Conservation (phyloP, 331 rosid species). For the Ulmus americana region DNA sequence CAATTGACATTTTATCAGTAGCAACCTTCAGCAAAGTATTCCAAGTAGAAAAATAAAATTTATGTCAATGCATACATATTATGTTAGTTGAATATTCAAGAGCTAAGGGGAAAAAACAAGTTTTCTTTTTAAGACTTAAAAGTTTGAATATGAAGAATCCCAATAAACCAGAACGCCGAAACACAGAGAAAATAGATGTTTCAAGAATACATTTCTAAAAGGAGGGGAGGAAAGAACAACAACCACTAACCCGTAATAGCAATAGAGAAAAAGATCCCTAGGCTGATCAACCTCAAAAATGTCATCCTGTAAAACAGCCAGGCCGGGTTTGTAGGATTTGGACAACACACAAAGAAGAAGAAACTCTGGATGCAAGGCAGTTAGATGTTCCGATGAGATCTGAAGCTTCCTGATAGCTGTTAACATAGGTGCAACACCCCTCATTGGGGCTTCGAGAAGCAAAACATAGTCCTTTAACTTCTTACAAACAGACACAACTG, state of each 20-base stretch:
- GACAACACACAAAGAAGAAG: conserved; percentile 79
- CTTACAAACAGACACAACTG: conserved; percentile 77
- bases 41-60: neutral
- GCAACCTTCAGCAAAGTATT: neutral
- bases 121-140: neutral
- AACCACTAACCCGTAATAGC: conserved; percentile 78
- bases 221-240: conserved; percentile 10
- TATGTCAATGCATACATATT: neutral
- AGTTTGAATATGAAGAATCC: neutral
- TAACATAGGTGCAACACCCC: conserved; percentile 75
- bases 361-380: conserved; percentile 76
- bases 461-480: conserved; percentile 66
- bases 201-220: neutral
- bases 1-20: neutral
- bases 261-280: conserved; percentile 76
- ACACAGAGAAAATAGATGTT: neutral
- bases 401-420: conserved; percentile 69
- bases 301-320: conserved; percentile 66
- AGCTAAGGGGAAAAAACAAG: neutral
- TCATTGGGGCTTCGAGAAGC: conserved; percentile 65
- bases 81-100: neutral
- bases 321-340: conserved; percentile 77
- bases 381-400: conserved; percentile 61
- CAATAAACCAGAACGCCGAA: neutral
- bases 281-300: conserved; percentile 81